These are phyloP conservation scores for Solanum pinnatisectum DNA, from an alignment of 257 asterid species.

Conservation along the genomic window DNA sequence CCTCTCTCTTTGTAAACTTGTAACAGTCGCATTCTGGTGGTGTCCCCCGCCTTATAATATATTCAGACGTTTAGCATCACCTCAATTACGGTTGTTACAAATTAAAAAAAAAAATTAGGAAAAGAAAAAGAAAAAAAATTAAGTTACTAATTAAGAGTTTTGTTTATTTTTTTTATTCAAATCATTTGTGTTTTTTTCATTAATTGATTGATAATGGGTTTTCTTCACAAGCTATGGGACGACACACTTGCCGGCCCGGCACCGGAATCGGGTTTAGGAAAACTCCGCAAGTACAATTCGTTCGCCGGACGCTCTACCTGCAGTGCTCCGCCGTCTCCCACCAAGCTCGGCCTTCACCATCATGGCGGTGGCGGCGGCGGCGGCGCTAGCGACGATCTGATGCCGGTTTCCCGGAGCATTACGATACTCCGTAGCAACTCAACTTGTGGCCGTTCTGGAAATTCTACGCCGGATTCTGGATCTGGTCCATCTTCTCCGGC, in stretches of 20 bases:
- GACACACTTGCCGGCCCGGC: slow-evolving; percentile 80
- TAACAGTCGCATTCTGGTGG: slow-evolving; percentile 66
- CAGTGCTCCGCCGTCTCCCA: background rate
- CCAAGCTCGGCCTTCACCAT: slow-evolving; percentile 8
- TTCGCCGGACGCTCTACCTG: slow-evolving; percentile 23
- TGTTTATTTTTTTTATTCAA: background rate
- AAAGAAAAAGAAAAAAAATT: background rate
- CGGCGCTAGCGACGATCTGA: slow-evolving; percentile 2
- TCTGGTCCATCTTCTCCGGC: slow-evolving; percentile 53
- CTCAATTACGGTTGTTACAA: slow-evolving; percentile 67
- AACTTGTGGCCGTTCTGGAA: background rate
- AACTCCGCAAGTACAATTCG: slow-evolving; percentile 59
- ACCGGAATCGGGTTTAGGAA: slow-evolving; percentile 65
- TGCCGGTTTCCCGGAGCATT: slow-evolving; percentile 48
- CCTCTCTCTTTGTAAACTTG: slow-evolving; percentile 24
- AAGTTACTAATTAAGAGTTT: background rate
- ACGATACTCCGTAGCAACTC: slow-evolving; percentile 35
- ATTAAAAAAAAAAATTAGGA: background rate
- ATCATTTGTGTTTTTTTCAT: background rate
- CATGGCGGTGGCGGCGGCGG: background rate
- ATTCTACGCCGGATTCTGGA: slow-evolving; percentile 30
- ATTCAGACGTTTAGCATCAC: slow-evolving; percentile 19
- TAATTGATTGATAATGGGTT: slow-evolving; percentile 41
- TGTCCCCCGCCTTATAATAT: slow-evolving; percentile 10
- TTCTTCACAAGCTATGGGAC: slow-evolving; percentile 80